phyloP scores from a whole-genome alignment of 768 basidiomycete species.

The Tulasnella sp. region DNA sequence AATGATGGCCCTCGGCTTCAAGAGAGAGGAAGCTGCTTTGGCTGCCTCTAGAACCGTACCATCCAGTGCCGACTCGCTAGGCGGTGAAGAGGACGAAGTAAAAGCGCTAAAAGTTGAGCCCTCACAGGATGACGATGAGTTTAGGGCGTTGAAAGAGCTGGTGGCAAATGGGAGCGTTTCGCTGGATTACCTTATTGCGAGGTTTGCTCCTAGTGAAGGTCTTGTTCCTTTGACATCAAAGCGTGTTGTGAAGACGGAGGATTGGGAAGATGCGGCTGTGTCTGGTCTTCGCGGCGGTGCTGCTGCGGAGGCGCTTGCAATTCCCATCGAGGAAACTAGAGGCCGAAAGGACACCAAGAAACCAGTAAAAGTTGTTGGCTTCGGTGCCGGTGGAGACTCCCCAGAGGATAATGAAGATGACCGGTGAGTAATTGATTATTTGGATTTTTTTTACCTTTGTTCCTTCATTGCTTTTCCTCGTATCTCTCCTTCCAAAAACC shows the following conservation, averaged over 20 bases:
- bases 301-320: constrained; percentile 2
- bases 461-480: no score
- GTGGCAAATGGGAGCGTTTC: constrained; percentile 20
- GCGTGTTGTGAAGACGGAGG: no score
- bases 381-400: constrained; percentile 17
- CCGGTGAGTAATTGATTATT: constrained; percentile 49
- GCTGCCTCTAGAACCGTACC: constrained; percentile 6
- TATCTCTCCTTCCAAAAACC: no score
- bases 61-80: not conserved
- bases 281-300: no score
- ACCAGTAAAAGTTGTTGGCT: constrained; percentile 18
- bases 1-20: constrained; percentile 92
- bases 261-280: no score
- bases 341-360: constrained; percentile 12
- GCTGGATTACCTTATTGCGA: constrained; percentile 20
- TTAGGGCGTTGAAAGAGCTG: constrained; percentile 18
- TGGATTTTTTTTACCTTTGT: no score
- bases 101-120: constrained; percentile 16
- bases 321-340: not conserved
- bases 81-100: constrained; percentile 21
- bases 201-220: constrained; percentile 3
- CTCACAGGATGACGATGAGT: constrained; percentile 9
- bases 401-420: constrained; percentile 44
- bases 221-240: no score
- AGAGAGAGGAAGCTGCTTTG: constrained; percentile 52